Conservation (phyloP, 768 basidiomycete genomes). For the Phaeotremella fagi region DNA sequence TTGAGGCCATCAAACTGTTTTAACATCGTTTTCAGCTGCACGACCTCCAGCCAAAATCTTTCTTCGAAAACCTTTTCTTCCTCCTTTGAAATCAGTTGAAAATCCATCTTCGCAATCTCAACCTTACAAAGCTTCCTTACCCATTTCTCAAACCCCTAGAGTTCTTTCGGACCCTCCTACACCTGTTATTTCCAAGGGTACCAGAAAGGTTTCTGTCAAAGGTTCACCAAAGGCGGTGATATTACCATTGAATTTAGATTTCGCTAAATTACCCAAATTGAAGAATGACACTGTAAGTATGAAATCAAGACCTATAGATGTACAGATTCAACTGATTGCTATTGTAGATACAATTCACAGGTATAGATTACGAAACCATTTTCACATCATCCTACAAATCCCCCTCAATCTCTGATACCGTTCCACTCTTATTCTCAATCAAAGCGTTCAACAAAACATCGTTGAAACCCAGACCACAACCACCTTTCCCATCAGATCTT, state of each 20-base stretch:
- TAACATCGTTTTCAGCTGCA: not conserved
- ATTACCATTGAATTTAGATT: not conserved
- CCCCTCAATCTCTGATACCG: slow-evolving; percentile 1
- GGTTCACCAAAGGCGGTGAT: too few species aligned
- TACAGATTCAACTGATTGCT: too few species aligned
- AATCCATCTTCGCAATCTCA: too few species aligned
- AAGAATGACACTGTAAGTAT: not conserved
- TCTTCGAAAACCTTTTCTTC: too few species aligned
- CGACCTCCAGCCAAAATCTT: too few species aligned
- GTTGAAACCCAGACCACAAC: slow-evolving; percentile 3
- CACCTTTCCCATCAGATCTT: slow-evolving; percentile 7
- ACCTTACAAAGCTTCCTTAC: too few species aligned
- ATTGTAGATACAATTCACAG: slow-evolving; percentile 10
- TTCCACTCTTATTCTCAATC: slow-evolving; percentile 9
- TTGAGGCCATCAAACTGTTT: not conserved
- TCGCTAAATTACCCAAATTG: not conserved
- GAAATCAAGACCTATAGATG: too few species aligned
- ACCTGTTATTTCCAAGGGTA: too few species aligned
- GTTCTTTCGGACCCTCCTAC: too few species aligned
- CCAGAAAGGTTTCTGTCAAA: too few species aligned
- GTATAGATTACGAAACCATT: slow-evolving; percentile 12
- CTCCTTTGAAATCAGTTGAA: too few species aligned
- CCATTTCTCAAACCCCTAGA: too few species aligned
- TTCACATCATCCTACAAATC: not conserved
- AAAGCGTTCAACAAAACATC: slow-evolving; percentile 1